Evolutionary conservation across 169 alveolate species (phyloP), one percentile per base, ranked within the genome.

Genomic region (Condylostoma magnum): DNA sequence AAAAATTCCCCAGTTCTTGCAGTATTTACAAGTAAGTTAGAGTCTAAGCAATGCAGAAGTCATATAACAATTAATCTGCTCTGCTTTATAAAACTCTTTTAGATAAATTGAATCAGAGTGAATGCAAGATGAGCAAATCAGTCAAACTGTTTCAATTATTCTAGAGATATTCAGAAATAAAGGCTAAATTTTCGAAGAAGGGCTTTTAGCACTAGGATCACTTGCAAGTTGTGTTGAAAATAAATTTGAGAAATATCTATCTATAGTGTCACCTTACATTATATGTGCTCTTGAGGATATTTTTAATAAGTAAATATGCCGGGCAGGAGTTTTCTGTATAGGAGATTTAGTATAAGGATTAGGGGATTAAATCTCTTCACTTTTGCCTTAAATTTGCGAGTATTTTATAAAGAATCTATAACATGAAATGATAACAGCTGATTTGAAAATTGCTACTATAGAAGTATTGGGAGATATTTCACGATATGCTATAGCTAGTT

Each of bases 281-380:
- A 12, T 47, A 15, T 55, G n/a, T 2, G 20, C 47, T 12, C 34
- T 55, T 15, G 50, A 55, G 3, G 34, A 55, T 30, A 12, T 12
- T 1, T 41, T 30, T 31, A n/a, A 41, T 55, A 27, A 27, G 15
- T 18, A 15, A 15, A 15, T 55, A 1, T 55, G 68, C 3, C 10
- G 12, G 15, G 68, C 68, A 15, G 68, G 43, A 22, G 34, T 47
- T 10, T 30, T 55, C 18, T 15, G 27, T 15, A 55, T 55, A 30
- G 68, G 68, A 31, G 68, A 55, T 55, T 30, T 55, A 8, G 68
- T 47, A 2, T 12, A 47, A 55, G 68, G 50, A 0, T 2, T 55
- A 2, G 68, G 68, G 34, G 68, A 55, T 4, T 25, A 15, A 31
- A 31, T 27, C n/a, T 30, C 27, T n/a, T 30, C 10, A 3, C n/a